phyloP scores from a whole-genome alignment of 2,329 filamentous ascomycete genomes.

The Periconia digitata region DNA sequence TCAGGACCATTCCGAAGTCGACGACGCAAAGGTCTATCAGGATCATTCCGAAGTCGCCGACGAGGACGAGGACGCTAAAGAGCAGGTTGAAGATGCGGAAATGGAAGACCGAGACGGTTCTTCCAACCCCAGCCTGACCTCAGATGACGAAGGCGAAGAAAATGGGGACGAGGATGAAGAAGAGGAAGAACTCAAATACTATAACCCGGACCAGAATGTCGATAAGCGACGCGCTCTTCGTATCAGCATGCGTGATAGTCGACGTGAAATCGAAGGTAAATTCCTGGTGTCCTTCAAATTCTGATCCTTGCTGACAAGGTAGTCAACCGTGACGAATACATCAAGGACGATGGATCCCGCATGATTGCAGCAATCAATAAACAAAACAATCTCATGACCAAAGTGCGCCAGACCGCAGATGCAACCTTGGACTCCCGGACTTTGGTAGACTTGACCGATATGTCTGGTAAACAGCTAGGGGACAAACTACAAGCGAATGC shows the following conservation, averaged over 20 bases:
- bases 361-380: slow-evolving; percentile 66
- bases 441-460: slow-evolving; percentile 76
- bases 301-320: slow-evolving; percentile 9
- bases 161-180: slow-evolving; percentile 21
- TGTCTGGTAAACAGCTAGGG: slow-evolving; percentile 76
- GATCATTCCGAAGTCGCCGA: slow-evolving; percentile 4
- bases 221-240: slow-evolving; percentile 73
- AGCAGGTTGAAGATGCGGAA: slow-evolving; percentile 21
- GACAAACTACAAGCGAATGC: slow-evolving; percentile 71
- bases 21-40: slow-evolving; percentile 14
- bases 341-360: slow-evolving; percentile 65
- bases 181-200: slow-evolving; percentile 50
- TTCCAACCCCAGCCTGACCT: too few relatives aligned
- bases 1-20: slow-evolving; percentile 13
- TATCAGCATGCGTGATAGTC: slow-evolving; percentile 68
- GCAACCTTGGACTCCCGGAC: slow-evolving; percentile 88
- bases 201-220: slow-evolving; percentile 81
- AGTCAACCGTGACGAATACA: slow-evolving; percentile 72
- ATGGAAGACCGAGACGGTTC: too few relatives aligned
- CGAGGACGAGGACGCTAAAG: slow-evolving; percentile 1
- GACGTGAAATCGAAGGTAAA: slow-evolving; percentile 60
- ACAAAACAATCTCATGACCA: slow-evolving; percentile 65
- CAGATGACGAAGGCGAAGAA: slow-evolving; percentile 2
- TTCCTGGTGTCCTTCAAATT: neutral
- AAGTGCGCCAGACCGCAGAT: slow-evolving; percentile 85